A percentile compares a stretch with the other conserved stretches of the same genome.
These are phyloP conservation scores for Phialocephala sp. DNA, from an alignment of 2,329 filamentous ascomycete species.

Conservation along the genomic window DNA sequence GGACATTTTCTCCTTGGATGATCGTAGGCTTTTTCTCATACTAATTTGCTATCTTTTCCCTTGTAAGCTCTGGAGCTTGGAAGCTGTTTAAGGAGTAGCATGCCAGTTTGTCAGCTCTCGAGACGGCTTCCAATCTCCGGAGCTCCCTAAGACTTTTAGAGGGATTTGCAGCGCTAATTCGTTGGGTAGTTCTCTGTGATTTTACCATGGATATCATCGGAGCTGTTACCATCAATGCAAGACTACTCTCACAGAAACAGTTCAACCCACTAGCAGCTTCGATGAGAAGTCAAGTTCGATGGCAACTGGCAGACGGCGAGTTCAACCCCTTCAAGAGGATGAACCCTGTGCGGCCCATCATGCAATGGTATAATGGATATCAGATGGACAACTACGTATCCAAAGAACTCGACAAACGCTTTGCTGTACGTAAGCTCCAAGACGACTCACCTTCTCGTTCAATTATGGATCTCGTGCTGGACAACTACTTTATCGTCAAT, in stretches of 20 bases:
- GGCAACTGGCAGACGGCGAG: constrained; percentile 28
- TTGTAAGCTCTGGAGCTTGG: too few species aligned
- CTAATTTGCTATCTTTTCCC: too few species aligned
- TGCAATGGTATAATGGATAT: constrained; percentile 32
- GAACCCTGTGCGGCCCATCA: constrained; percentile 31
- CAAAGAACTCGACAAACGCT: constrained; percentile 33
- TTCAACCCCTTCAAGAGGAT: constrained; percentile 28
- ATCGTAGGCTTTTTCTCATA: too few species aligned
- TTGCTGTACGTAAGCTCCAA: constrained; percentile 19
- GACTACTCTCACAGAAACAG: constrained; percentile 30
- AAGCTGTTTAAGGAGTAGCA: too few species aligned
- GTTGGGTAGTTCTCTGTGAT: constrained; percentile 23
- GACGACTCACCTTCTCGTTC: constrained; percentile 24
- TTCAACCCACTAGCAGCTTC: constrained; percentile 31
- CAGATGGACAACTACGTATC: constrained; percentile 35
- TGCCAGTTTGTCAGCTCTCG: too few species aligned
- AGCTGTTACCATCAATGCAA: constrained; percentile 24
- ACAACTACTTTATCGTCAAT: constrained; percentile 31
- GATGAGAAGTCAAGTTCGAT: constrained; percentile 30
- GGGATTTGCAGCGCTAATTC: too few species aligned
- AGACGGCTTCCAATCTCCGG: too few species aligned
- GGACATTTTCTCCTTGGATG: constrained; percentile 32
- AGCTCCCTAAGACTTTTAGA: too few species aligned
- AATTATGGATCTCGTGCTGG: constrained; percentile 33
- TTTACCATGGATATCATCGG: constrained; percentile 38